Percentiles rank a stretch among this genome's conserved stretches.
Conservation (phyloP, 2,329 filamentous ascomycete species). For the Immersiporthe knoxdaviesiana region DNA sequence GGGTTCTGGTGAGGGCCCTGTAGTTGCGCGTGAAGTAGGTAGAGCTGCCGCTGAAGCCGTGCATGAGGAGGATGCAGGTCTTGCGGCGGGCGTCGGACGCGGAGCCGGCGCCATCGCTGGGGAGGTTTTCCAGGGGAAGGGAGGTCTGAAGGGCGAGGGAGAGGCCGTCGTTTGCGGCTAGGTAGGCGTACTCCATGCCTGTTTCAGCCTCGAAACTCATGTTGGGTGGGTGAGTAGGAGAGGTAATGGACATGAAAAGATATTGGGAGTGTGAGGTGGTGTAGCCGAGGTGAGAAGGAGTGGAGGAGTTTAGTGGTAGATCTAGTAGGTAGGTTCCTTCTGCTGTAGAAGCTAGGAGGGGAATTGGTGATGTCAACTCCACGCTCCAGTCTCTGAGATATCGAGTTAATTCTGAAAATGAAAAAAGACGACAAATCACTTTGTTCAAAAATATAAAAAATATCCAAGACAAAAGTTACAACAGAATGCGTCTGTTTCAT, state of each 20-base stretch:
- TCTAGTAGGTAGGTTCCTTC: background rate
- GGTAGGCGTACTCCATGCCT: slow-evolving; percentile 38
- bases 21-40: slow-evolving; percentile 44
- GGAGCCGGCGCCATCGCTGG: slow-evolving; percentile 19
- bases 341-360: background rate
- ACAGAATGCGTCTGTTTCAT: slow-evolving; percentile 4
- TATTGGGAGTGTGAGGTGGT: background rate
- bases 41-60: slow-evolving; percentile 47
- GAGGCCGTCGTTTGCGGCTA: slow-evolving; percentile 40
- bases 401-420: background rate
- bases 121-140: slow-evolving; percentile 33
- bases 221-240: background rate
- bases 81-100: slow-evolving; percentile 27
- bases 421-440: background rate
- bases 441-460: background rate
- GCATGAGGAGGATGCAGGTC: slow-evolving; percentile 42
- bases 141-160: slow-evolving; percentile 42
- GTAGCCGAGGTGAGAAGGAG: background rate
- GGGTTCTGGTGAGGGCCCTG: slow-evolving; percentile 32
- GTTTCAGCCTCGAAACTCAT: slow-evolving; percentile 26
- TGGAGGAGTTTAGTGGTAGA: background rate
- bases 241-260: background rate
- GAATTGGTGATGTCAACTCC: background rate
- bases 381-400: background rate
- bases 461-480: background rate